Percentiles rank a stretch among this genome's conserved stretches.
Conservation (phyloP, 2,329 filamentous ascomycete species). For the Triangularia setosa region DNA sequence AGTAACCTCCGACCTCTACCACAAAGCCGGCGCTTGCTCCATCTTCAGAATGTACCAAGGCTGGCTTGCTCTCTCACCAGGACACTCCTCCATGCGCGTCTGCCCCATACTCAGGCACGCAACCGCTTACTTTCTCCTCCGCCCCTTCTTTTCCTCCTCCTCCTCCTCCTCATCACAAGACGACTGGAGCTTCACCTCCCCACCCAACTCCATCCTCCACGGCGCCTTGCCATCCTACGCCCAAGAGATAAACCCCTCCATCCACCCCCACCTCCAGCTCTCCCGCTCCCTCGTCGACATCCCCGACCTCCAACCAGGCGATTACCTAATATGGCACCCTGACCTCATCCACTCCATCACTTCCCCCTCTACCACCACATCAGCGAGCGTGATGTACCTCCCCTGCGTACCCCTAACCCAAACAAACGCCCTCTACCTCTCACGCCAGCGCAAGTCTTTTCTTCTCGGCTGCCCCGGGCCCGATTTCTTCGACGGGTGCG, state of each 20-base stretch:
- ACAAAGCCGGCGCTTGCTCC: constrained; percentile 66
- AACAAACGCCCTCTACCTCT: constrained; percentile 41
- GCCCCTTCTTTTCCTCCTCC: constrained; percentile 62
- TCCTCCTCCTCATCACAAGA: constrained; percentile 33
- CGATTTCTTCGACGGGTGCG: constrained; percentile 31
- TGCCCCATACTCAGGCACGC: constrained; percentile 69
- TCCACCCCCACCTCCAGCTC: constrained; percentile 70
- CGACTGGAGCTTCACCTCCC: constrained; percentile 49
- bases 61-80: constrained; percentile 61
- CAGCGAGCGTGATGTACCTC: constrained; percentile 33
- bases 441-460: constrained; percentile 40
- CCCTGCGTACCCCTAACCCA: constrained; percentile 41
- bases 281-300: constrained; percentile 65
- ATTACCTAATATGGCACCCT: constrained; percentile 74
- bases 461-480: constrained; percentile 39
- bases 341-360: constrained; percentile 58
- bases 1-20: constrained; percentile 66
- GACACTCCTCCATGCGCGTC: constrained; percentile 52
- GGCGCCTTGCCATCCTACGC: constrained; percentile 66
- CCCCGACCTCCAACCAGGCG: constrained; percentile 65
- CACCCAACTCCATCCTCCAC: constrained; percentile 54
- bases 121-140: constrained; percentile 72
- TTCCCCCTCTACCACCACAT: not conserved
- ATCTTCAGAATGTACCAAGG: constrained; percentile 79
- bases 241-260: constrained; percentile 64